A percentile compares a stretch with the other conserved stretches of the same genome.
phyloP scores from a whole-genome alignment of 208 protist species.

The Naegleria gruberi region DNA sequence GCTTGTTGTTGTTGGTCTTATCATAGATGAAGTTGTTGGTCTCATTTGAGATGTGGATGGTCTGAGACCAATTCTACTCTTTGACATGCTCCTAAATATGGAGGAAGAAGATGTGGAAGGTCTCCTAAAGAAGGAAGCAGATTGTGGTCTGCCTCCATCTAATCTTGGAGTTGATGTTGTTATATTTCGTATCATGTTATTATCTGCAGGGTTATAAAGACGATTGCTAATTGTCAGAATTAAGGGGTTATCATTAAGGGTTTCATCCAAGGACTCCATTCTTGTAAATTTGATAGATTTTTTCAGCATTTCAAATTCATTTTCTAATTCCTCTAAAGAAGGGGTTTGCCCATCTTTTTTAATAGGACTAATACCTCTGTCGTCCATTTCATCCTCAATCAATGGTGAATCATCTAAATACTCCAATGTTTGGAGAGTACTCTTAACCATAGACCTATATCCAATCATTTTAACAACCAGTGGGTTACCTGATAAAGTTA shows the following conservation, averaged over 20 bases:
- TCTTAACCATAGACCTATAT: background rate
- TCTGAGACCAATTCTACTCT: background rate
- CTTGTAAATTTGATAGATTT: background rate
- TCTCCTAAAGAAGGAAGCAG: background rate
- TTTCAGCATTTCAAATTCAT: background rate
- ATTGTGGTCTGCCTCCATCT: background rate
- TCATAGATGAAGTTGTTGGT: background rate
- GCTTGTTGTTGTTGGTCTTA: background rate
- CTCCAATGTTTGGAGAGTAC: background rate
- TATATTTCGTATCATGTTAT: background rate
- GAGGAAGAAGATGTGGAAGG: background rate
- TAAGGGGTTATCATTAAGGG: background rate
- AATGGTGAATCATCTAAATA: background rate
- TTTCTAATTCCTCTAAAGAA: background rate
- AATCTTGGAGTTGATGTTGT: background rate
- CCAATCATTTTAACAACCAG: background rate
- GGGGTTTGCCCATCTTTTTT: background rate
- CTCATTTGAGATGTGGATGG: background rate
- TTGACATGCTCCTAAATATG: background rate
- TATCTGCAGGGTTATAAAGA: background rate
- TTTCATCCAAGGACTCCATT: background rate
- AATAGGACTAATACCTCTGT: background rate
- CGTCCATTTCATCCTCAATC: background rate
- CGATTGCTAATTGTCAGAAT: background rate
- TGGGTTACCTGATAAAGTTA: background rate